These are phyloP conservation scores for Tolypocladium paradoxum DNA, from an alignment of 2,329 filamentous ascomycete genomes.

Conservation along the genomic window DNA sequence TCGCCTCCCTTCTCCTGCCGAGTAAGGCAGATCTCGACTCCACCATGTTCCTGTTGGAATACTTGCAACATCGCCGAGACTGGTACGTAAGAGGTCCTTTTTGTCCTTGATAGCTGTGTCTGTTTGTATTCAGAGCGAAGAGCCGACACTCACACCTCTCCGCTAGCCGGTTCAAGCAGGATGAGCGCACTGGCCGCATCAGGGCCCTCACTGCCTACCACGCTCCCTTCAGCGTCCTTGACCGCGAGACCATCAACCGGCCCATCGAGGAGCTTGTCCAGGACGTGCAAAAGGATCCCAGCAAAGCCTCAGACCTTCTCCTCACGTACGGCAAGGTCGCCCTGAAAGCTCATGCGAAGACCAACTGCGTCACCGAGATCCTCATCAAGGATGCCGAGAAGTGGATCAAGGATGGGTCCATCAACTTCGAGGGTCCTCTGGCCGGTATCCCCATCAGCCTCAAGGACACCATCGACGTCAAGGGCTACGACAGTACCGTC, in stretches of 20 bases:
- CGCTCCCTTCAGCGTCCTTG: constrained; percentile 49
- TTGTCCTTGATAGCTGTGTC: not conserved
- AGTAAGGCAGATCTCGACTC: not conserved
- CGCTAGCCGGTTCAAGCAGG: constrained; percentile 64
- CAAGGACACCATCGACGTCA: constrained; percentile 71
- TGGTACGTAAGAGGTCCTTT: constrained; percentile 37
- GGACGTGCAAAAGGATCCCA: constrained; percentile 59
- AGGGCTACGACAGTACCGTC: constrained; percentile 72
- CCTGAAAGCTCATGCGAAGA: constrained; percentile 70
- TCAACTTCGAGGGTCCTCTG: constrained; percentile 70
- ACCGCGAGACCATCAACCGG: constrained; percentile 57
- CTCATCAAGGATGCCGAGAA: constrained; percentile 67
- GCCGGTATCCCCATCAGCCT: constrained; percentile 80
- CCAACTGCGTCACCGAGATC: constrained; percentile 83
- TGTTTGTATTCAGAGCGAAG: too few relatives aligned
- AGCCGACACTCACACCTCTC: not conserved
- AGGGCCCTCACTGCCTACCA: constrained; percentile 56
- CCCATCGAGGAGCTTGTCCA: constrained; percentile 70
- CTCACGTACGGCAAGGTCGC: constrained; percentile 80
- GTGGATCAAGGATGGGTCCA: constrained; percentile 48
- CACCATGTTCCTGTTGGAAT: constrained; percentile 37
- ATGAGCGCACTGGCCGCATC: constrained; percentile 62
- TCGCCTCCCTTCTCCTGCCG: not conserved
- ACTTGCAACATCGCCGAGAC: constrained; percentile 59
- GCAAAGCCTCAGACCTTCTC: constrained; percentile 63